A percentile compares a stretch with the other conserved stretches of the same genome.
Evolutionary conservation across 306 rosid species (phyloP).

Genomic region (Crotalaria pallida): DNA sequence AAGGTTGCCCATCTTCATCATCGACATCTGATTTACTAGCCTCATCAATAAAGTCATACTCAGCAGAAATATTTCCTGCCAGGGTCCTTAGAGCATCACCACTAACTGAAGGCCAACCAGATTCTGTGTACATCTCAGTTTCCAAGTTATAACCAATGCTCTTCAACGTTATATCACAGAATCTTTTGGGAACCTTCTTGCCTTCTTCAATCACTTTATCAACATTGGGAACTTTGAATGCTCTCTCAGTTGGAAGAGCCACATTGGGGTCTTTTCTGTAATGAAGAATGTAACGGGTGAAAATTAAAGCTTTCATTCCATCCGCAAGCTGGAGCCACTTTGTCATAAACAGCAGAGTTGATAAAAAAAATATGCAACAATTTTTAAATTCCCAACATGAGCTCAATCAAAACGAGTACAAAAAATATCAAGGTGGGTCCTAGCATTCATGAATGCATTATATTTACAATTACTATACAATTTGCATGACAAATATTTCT

Average conservation of each 20-base stretch:
- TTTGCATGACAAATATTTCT: background rate
- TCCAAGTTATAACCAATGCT: conserved; percentile 38
- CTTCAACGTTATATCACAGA: conserved; percentile 49
- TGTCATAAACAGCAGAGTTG: background rate
- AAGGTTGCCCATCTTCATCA: conserved; percentile 31
- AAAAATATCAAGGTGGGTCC: conserved; percentile 2
- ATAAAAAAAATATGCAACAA: background rate
- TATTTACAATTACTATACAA: background rate
- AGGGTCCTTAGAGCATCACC: conserved; percentile 68
- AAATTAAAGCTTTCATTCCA: background rate
- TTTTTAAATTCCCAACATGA: background rate
- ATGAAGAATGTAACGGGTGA: conserved; percentile 1
- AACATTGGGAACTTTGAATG: conserved; percentile 66
- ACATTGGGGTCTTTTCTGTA: conserved; percentile 59
- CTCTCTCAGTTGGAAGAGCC: conserved; percentile 55
- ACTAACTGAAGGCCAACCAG: conserved; percentile 95
- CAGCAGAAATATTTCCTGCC: conserved; percentile 87
- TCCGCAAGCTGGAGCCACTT: background rate
- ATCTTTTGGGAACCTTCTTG: conserved; percentile 62
- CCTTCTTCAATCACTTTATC: conserved; percentile 73
- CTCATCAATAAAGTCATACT: conserved; percentile 51
- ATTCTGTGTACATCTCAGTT: conserved; percentile 63
- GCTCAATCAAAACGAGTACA: background rate
- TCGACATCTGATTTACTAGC: conserved; percentile 22
- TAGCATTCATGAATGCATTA: background rate